These are phyloP conservation scores for Phytophthora hybrid DNA, from an alignment of 352 stramenopile genomes.

Conservation along the genomic window DNA sequence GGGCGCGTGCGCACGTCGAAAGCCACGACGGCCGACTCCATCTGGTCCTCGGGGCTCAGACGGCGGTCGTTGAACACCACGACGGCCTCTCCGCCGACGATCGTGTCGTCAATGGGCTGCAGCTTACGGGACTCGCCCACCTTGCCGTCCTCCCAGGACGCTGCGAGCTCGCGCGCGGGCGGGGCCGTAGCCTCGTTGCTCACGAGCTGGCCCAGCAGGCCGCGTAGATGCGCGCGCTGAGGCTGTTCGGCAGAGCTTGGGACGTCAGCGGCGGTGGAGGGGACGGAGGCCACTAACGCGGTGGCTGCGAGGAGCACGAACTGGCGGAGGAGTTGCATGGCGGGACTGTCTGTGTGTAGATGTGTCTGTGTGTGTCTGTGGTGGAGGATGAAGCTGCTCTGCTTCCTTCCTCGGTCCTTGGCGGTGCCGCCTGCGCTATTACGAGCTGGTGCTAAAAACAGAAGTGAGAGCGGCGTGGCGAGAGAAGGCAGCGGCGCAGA, in stretches of 20 bases:
- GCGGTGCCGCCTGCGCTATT: constrained; percentile 15
- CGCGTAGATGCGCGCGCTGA: constrained; percentile 47
- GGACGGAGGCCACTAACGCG: constrained; percentile 19
- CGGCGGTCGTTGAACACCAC: constrained; percentile 75
- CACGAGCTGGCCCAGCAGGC: constrained; percentile 50
- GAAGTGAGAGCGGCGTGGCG: constrained; percentile 28
- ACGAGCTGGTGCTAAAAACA: constrained; percentile 38
- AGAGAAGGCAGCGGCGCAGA: constrained; percentile 20
- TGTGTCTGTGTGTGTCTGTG: neutral
- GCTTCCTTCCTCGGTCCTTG: constrained; percentile 24
- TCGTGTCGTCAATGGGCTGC: constrained; percentile 52
- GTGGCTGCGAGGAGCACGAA: constrained; percentile 34
- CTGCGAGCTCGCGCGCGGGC: constrained; percentile 49
- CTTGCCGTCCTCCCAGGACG: constrained; percentile 45
- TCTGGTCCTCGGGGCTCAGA: constrained; percentile 36
- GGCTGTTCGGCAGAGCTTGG: constrained; percentile 7
- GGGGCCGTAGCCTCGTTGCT: constrained; percentile 18
- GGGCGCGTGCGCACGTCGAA: constrained; percentile 73
- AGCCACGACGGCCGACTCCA: constrained; percentile 69
- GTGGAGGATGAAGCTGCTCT: neutral
- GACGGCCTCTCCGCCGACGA: constrained; percentile 70
- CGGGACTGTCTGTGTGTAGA: constrained; percentile 17
- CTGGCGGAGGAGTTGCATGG: constrained; percentile 36
- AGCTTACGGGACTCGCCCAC: constrained; percentile 35
- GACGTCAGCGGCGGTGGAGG: neutral